Evolutionary conservation across 257 asterid genomes (phyloP), one percentile per base, ranked within the genome.

Genomic region (Ophiorrhiza pumila): DNA sequence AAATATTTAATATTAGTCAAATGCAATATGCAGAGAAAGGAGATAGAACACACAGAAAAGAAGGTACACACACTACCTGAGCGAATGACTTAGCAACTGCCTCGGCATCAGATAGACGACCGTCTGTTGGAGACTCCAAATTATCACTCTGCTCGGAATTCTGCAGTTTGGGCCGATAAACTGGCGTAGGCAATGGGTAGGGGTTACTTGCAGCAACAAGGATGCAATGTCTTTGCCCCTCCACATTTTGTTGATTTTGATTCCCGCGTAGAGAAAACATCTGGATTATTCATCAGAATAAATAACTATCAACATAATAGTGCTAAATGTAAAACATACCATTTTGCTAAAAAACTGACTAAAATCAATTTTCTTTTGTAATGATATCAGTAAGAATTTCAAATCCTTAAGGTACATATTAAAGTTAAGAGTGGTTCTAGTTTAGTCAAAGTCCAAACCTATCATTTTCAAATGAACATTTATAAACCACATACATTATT

Each of bases 191-290:
- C 63, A 90, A 79, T 74, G 96, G 89, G 81, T 84, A 84, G 81
- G 96, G 98, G 60, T 90, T 92, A 85, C 99, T 90, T 46, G 96
- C 96, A 79, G 97, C 97, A 71, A 95, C 77, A 76, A 92, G 94
- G 82, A 95, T 87, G 76, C 97, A 95, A 76, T 95, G 98, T 73
- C 86, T 87, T 68, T 85, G 94, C 63, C 88, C 85, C 66, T 90
- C 96, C 77, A 74, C 71, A 78, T 84, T 85, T 81, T 83, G 85
- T 73, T 74, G 96, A 69, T 75, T 81, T 84, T 87, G 97, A 81
- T 71, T 87, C 73, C 88, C 95, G 75, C 82, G 74, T 27, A 82
- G 65, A 74, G 90, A 80, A 68, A 92, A 83, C 99, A 92, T 89
- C 99, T 92, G 76, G 46, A 68, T 49, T n/a, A 78, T 52, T 71